phyloP scores from a whole-genome alignment of 768 basidiomycete species.

The Leccinum incarnatum region DNA sequence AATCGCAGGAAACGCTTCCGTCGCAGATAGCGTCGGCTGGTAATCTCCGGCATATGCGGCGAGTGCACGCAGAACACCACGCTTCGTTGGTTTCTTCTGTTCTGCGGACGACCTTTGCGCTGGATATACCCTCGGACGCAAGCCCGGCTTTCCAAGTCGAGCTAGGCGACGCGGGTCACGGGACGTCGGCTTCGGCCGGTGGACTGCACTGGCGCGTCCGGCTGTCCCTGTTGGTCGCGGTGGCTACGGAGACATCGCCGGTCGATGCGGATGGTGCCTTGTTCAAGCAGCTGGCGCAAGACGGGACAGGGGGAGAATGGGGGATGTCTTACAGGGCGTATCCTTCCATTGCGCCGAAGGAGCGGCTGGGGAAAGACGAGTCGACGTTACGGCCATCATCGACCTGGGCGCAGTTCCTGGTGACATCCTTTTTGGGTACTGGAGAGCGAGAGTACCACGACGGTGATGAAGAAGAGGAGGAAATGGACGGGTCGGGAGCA shows the following conservation, averaged over 20 bases:
- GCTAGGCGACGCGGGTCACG: slow-evolving; percentile 38
- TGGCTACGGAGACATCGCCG: slow-evolving; percentile 49
- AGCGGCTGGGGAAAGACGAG: slow-evolving; percentile 33
- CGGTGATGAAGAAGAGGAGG: slow-evolving; percentile 39
- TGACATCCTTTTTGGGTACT: slow-evolving; percentile 38
- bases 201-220: slow-evolving; percentile 91
- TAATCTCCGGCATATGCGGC: slow-evolving; percentile 52
- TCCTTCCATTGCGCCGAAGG: slow-evolving; percentile 55
- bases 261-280: slow-evolving; percentile 50
- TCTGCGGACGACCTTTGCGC: slow-evolving; percentile 76
- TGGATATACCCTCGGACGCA: slow-evolving; percentile 91
- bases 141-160: slow-evolving; percentile 80
- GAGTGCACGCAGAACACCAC: slow-evolving; percentile 85
- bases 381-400: slow-evolving; percentile 1
- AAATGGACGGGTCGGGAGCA: slow-evolving; percentile 30
- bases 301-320: slow-evolving; percentile 69
- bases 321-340: slow-evolving; percentile 65
- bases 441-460: slow-evolving; percentile 57
- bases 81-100: slow-evolving; percentile 71
- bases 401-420: slow-evolving; percentile 41
- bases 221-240: slow-evolving; percentile 79
- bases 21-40: slow-evolving; percentile 50
- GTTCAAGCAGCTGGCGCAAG: slow-evolving; percentile 51
- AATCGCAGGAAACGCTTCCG: slow-evolving; percentile 84
- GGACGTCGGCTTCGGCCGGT: slow-evolving; percentile 40